Evolutionary conservation across 2,329 filamentous ascomycete genomes (phyloP), one percentile per base, ranked within the genome.

Genomic region (Ophiosphaerella narmari): DNA sequence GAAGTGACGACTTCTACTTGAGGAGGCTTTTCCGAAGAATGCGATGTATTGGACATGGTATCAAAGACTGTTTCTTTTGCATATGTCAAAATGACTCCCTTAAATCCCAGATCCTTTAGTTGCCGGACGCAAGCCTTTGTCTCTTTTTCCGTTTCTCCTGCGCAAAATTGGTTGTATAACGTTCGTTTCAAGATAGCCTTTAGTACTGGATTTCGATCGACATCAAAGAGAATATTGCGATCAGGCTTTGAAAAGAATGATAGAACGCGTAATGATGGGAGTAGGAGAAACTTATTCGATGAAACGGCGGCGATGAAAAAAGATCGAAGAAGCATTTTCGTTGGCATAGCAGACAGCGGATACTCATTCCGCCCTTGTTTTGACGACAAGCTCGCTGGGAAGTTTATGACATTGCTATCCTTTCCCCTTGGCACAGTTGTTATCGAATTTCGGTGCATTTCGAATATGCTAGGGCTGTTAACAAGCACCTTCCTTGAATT

Each of bases 101-200:
- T 84, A 68, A 90, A 96, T 1, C 92, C 92, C 31, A 79, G 72
- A 72, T 90, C 90, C 12, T 96, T 79, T 4, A 81, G 75, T 2
- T 79, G 67, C 33, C 91, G 82, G 0, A 88, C 91, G 24, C 66
- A 70, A 34, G 71, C 74, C 42, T 78, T 78, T 4, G 95, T 88
- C 72, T 96, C 89, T 3, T 70, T 59, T 1, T 82, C 78, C 38
- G 84, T 88, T 71, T 91, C 88, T 35, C 92, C 92, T 0, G 90
- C 90, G 71, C 92, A 96, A 70, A 96, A 96, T 65, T 96, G 92
- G 35, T 86, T 85, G 73, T 96, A 96, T 61, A 96, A 89, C 0
- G 90, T 94, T 67, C 86, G 83, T 68, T 91, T 90, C 45, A 96
- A 77, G 36, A 91, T 68, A 46, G 78, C 82, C 37, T 86, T 84